These are phyloP conservation scores for Yamadazyma philogaea DNA, from an alignment of 805 yeast genomes.

Conservation along the genomic window DNA sequence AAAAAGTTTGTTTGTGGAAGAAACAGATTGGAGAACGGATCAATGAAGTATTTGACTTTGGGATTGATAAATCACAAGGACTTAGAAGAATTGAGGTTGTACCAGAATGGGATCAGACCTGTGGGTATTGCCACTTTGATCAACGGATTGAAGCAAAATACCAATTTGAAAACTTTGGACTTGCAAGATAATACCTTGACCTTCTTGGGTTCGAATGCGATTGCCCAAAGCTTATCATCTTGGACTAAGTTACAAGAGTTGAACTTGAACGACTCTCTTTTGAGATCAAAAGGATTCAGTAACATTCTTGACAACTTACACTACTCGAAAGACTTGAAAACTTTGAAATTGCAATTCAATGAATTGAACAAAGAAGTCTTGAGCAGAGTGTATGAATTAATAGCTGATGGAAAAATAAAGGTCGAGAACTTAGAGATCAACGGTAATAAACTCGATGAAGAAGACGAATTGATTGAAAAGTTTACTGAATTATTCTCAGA, in stretches of 20 bases:
- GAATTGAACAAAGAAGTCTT: slow-evolving; percentile 73
- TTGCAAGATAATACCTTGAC: slow-evolving; percentile 96
- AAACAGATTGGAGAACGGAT: slow-evolving; percentile 94
- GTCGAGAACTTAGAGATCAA: slow-evolving; percentile 75
- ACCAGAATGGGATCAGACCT: slow-evolving; percentile 97
- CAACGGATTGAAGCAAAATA: slow-evolving; percentile 68
- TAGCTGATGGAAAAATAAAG: slow-evolving; percentile 50
- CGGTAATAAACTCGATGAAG: slow-evolving; percentile 93
- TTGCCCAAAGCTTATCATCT: slow-evolving; percentile 41
- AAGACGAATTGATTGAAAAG: slow-evolving; percentile 62
- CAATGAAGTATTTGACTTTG: slow-evolving; percentile 77
- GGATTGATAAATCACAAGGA: slow-evolving; percentile 80
- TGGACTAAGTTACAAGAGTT: slow-evolving; percentile 76
- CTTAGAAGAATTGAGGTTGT: slow-evolving; percentile 71
- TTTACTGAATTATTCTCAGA: slow-evolving; percentile 62
- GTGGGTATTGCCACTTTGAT: slow-evolving; percentile 68
- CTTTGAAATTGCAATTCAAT: slow-evolving; percentile 79
- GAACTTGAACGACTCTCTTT: slow-evolving; percentile 83
- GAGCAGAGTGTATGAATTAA: slow-evolving; percentile 52
- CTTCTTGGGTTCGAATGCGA: slow-evolving; percentile 54
- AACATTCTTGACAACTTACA: slow-evolving; percentile 48
- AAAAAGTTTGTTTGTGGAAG: slow-evolving; percentile 95
- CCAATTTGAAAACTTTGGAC: slow-evolving; percentile 65
- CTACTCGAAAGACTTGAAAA: slow-evolving; percentile 43
- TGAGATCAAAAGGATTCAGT: slow-evolving; percentile 75